A percentile compares a stretch with the other conserved stretches of the same genome.
These are phyloP conservation scores for Rhodomyrtus psidioides DNA, from an alignment of 441 rosid genomes.

Conservation along the genomic window DNA sequence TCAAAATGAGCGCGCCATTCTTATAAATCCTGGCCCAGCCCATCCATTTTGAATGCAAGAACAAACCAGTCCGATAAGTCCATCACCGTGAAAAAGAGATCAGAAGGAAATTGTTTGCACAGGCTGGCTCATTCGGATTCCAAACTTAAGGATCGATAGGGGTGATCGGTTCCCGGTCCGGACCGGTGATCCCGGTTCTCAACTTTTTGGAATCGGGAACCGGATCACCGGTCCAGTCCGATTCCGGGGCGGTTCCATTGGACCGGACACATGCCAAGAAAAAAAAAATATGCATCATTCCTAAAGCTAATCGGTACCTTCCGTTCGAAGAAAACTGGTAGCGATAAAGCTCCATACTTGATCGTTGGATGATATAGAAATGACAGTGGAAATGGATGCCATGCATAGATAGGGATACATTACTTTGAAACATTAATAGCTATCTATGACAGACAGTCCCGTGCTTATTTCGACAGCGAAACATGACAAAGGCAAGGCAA, in stretches of 20 bases:
- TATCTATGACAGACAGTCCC: background rate
- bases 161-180: no score
- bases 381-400: background rate
- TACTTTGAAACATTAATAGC: background rate
- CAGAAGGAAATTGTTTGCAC: background rate
- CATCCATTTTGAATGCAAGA: background rate
- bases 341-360: background rate
- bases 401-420: background rate
- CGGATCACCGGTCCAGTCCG: no score
- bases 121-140: background rate
- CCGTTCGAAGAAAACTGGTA: background rate
- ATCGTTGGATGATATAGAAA: background rate
- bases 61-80: no score
- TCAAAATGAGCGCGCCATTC: background rate
- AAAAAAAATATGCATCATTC: no score
- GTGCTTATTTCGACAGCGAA: background rate
- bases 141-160: no score
- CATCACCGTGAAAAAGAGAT: background rate
- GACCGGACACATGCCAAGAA: no score
- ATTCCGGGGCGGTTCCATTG: no score
- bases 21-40: background rate
- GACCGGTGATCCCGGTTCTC: no score
- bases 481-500: background rate
- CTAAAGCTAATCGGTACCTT: background rate
- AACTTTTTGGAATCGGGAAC: no score